A percentile compares a stretch with the other conserved stretches of the same genome.
Conservation (phyloP, 305 asterid genomes). For the Striga hermonthica region DNA sequence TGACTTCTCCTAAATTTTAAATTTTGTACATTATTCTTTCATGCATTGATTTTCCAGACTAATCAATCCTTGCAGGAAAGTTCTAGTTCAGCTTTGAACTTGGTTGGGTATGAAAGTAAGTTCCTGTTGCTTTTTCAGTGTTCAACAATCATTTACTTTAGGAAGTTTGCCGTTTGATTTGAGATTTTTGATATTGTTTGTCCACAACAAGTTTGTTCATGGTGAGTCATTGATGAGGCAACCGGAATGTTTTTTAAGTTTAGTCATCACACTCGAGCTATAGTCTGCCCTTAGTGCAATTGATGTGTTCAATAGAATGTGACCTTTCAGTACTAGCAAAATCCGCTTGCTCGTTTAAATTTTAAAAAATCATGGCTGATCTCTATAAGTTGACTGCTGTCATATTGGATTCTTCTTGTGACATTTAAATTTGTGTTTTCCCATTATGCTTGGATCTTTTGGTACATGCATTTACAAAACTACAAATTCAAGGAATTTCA, state of each 20-base stretch:
- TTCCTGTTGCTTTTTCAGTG: slow-evolving; percentile 25
- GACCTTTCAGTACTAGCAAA: neutral
- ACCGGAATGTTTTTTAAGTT: neutral
- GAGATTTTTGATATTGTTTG: slow-evolving; percentile 10
- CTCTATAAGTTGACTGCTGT: neutral
- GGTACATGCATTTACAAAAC: no score
- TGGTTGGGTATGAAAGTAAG: slow-evolving; percentile 77
- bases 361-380: slow-evolving; percentile 1
- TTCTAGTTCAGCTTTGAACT: slow-evolving; percentile 45
- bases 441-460: neutral
- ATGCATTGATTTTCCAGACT: slow-evolving; percentile 19
- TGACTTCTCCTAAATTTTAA: neutral
- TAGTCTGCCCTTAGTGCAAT: slow-evolving; percentile 14
- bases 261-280: neutral
- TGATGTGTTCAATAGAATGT: slow-evolving; percentile 3
- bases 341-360: neutral
- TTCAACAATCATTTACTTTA: slow-evolving; percentile 10
- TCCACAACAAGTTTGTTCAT: neutral
- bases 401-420: slow-evolving; percentile 2
- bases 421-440: neutral
- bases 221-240: slow-evolving; percentile 1
- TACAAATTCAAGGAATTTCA: neutral
- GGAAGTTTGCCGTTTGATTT: slow-evolving; percentile 24
- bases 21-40: neutral
- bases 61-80: slow-evolving; percentile 41